A percentile compares a stretch with the other conserved stretches of the same genome.
Conservation (phyloP, 148 eudicot genomes). For the Cornus florida region DNA sequence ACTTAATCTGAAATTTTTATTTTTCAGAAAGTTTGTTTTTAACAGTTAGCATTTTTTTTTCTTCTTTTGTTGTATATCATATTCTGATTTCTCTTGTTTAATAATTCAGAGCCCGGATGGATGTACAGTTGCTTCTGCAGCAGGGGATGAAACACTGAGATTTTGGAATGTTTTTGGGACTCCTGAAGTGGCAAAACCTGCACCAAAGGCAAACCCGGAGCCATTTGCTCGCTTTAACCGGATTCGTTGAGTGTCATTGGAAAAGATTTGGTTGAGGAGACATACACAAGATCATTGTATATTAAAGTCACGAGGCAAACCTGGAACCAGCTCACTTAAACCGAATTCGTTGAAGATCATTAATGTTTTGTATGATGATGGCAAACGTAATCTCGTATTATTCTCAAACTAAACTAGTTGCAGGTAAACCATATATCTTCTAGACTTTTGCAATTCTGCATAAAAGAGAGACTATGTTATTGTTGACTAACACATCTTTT, state of each 20-base stretch:
- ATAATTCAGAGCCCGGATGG: slow-evolving; percentile 88
- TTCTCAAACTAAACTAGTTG: too few species aligned
- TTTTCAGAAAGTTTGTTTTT: too few species aligned
- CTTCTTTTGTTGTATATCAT: not conserved
- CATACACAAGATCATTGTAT: not conserved
- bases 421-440: too few species aligned
- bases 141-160: slow-evolving; percentile 79
- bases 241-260: slow-evolving; percentile 46
- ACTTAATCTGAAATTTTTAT: too few species aligned
- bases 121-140: slow-evolving; percentile 89
- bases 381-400: too few species aligned
- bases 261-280: not conserved
- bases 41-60: too few species aligned
- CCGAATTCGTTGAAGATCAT: too few species aligned
- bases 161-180: slow-evolving; percentile 92
- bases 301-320: too few species aligned
- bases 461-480: too few species aligned
- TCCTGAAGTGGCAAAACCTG: slow-evolving; percentile 82
- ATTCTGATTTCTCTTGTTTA: not conserved
- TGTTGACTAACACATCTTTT: not conserved
- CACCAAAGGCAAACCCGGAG: slow-evolving; percentile 61
- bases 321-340: too few species aligned
- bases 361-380: too few species aligned
- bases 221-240: slow-evolving; percentile 77
- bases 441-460: too few species aligned